Evolutionary conservation across 805 yeast genomes (phyloP), one percentile per base, ranked within the genome.

Genomic region (Metschnikowia orientalis): DNA sequence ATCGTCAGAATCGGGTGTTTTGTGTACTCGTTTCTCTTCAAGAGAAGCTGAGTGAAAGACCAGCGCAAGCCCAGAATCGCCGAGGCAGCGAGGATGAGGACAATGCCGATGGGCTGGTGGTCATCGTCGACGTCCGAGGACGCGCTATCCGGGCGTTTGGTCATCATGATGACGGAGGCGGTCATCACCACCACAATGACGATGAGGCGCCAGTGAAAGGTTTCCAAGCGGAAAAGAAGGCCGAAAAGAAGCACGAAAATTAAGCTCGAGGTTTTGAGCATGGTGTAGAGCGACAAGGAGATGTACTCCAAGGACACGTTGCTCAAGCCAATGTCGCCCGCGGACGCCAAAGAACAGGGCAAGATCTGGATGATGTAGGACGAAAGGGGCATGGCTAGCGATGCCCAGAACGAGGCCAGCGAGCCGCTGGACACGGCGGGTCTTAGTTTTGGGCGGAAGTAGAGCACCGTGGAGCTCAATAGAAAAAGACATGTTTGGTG

Each of bases 281-380:
- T 88, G 6, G 97, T 90, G 57, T 89, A 92, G 28, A 89, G 73
- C 11, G 89, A 77, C 42, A 92, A 67, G 1, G 95, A 75, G 28
- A 92, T 82, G 51, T 75, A 79, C 42, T 81, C 69, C 48, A 89
- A 75, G 17, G 95, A 81, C 20, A 81, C 77, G 57, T 92, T 92
- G 18, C 95, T 90, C 42, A 88, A 69, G 1, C 98, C 97, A 44
- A 92, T 88, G 58, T 92, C 99, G 11, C 95, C 90, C 2, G 95
- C 87, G 2, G 89, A 76, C 0, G 96, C 92, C 9, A 85, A 26
- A 0, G 95, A 81, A 52, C 97, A 87, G 0, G 97, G 96, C 2
- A 85, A 51, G 24, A 87, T 77, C 32, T 72, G 79, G 15, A 61
- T 59, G 5, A 73, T 9, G 45, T 79, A 77, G 6, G 47, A 29